A percentile compares a stretch with the other conserved stretches of the same genome.
Evolutionary conservation across 2,329 filamentous ascomycete genomes (phyloP).

Genomic region (Hymenoscyphus occultus): DNA sequence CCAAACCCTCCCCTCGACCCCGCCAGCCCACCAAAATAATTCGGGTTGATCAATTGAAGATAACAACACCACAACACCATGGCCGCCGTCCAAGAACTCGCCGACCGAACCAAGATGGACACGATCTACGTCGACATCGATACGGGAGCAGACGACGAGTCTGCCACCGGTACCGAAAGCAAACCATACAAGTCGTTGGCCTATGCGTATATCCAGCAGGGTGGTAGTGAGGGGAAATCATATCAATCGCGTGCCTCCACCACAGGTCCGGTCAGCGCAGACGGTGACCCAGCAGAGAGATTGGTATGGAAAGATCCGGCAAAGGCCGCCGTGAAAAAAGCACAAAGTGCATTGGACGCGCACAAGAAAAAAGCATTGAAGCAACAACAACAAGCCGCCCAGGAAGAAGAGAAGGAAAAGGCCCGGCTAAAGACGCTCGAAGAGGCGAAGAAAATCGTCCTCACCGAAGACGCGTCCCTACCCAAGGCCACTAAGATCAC

Average conservation of each 20-base stretch:
- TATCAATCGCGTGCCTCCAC: conserved; percentile 69
- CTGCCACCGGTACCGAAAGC: conserved; percentile 64
- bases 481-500: conserved; percentile 73
- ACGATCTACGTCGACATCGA: conserved; percentile 78
- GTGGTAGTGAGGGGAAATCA: conserved; percentile 51
- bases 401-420: conserved; percentile 69
- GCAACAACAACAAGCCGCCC: conserved; percentile 68
- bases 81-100: conserved; percentile 45
- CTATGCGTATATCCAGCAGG: conserved; percentile 70
- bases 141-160: conserved; percentile 66
- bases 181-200: conserved; percentile 80
- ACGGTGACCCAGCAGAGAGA: conserved; percentile 61
- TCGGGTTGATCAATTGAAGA: conserved; percentile 22
- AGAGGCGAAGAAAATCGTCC: conserved; percentile 75
- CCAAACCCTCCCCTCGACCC: neutral
- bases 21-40: conserved; percentile 17
- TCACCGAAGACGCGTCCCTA: conserved; percentile 67
- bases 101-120: conserved; percentile 48
- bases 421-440: conserved; percentile 69
- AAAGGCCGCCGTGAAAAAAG: conserved; percentile 85
- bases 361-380: conserved; percentile 84
- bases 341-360: conserved; percentile 67
- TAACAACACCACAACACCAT: conserved; percentile 24
- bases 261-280: conserved; percentile 56
- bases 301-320: conserved; percentile 77